A percentile compares a stretch with the other conserved stretches of the same genome.
Evolutionary conservation across 768 basidiomycete genomes (phyloP).

Genomic region (Pholiota conissans): DNA sequence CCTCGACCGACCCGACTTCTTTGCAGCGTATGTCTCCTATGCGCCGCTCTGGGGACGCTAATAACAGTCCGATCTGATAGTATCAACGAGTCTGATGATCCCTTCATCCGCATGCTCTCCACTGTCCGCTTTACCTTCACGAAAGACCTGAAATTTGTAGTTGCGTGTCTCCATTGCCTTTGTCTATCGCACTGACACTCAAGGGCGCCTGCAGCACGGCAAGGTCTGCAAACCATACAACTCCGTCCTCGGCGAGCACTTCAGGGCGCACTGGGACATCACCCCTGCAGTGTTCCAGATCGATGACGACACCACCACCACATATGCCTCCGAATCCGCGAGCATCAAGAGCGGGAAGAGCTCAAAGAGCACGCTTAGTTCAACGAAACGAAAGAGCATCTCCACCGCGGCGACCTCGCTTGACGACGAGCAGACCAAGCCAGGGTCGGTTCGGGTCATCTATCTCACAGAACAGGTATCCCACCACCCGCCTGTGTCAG

Average conservation of each 20-base stretch:
- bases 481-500: slow-evolving; percentile 95
- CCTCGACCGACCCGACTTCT: slow-evolving; percentile 86
- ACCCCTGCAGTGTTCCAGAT: slow-evolving; percentile 56
- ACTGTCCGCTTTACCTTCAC: slow-evolving; percentile 86
- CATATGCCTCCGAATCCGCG: slow-evolving; percentile 44
- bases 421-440: slow-evolving; percentile 27
- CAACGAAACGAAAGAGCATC: slow-evolving; percentile 50
- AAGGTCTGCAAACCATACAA: slow-evolving; percentile 95
- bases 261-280: slow-evolving; percentile 86
- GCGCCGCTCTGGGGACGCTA: not conserved
- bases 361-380: slow-evolving; percentile 60
- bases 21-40: slow-evolving; percentile 74
- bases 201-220: slow-evolving; percentile 58
- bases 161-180: slow-evolving; percentile 36
- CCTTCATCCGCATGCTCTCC: slow-evolving; percentile 95
- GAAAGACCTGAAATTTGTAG: slow-evolving; percentile 92
- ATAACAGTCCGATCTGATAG: slow-evolving; percentile 37
- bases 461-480: slow-evolving; percentile 94
- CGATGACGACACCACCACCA: slow-evolving; percentile 33
- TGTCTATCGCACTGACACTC: slow-evolving; percentile 2
- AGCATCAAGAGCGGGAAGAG: slow-evolving; percentile 62
- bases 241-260: slow-evolving; percentile 86
- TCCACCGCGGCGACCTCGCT: slow-evolving; percentile 58
- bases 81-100: slow-evolving; percentile 89
- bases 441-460: slow-evolving; percentile 59